Conservation (phyloP, 257 asterid genomes). For the Henckelia pumila region DNA sequence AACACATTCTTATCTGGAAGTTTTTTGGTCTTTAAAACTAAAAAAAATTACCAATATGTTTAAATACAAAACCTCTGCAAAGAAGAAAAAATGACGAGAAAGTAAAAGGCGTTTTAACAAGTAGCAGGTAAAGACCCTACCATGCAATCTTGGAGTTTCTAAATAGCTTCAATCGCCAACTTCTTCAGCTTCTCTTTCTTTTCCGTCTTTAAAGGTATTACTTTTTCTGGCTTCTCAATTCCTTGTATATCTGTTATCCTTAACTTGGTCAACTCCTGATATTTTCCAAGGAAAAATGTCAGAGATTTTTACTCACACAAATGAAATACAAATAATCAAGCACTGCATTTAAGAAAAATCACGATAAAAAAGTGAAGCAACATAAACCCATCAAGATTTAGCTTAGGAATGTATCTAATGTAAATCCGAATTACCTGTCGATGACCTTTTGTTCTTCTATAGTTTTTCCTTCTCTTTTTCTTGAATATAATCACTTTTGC, state of each 20-base stretch:
- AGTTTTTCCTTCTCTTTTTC: conserved; percentile 96
- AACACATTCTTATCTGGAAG: background rate
- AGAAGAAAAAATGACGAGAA: conserved; percentile 1
- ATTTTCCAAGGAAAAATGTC: background rate
- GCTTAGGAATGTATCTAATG: conserved; percentile 1
- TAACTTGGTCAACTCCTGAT: conserved; percentile 84
- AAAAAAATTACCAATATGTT: background rate
- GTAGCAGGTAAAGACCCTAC: conserved; percentile 15
- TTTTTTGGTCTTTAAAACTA: background rate
- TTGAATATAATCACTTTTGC: conserved; percentile 94
- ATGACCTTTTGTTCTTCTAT: conserved; percentile 86
- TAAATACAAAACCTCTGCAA: background rate
- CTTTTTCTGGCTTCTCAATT: conserved; percentile 56
- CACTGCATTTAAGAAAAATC: background rate
- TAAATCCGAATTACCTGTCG: conserved; percentile 62
- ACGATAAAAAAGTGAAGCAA: background rate
- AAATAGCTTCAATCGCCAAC: conserved; percentile 46
- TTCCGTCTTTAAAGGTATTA: conserved; percentile 37
- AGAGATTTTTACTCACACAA: conserved; percentile 7
- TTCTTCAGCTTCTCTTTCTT: conserved; percentile 44
- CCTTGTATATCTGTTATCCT: conserved; percentile 84
- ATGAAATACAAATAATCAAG: background rate
- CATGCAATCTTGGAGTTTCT: conserved; percentile 20
- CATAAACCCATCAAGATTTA: background rate
- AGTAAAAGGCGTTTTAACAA: background rate